phyloP scores from a whole-genome alignment of 177 flowering plant genomes.

The Tripterygium wilfordii region DNA sequence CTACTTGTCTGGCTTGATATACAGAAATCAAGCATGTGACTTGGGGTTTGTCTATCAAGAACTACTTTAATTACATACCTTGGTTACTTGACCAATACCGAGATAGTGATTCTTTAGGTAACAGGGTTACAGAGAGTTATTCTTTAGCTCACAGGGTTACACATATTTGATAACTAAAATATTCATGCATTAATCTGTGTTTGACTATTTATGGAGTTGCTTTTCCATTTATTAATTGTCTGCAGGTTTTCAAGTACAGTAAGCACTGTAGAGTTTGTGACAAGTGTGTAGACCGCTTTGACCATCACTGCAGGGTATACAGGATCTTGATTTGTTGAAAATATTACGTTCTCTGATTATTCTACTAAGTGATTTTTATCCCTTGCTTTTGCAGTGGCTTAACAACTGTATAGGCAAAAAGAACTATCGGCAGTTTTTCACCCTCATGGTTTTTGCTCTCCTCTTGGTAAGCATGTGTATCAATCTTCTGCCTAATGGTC shows the following conservation, averaged over 20 bases:
- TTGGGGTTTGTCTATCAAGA: no score
- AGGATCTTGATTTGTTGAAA: conserved; percentile 6
- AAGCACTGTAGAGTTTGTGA: conserved; percentile 99
- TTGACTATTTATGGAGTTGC: no score
- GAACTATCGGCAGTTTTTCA: conserved; percentile 87
- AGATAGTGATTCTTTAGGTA: no score
- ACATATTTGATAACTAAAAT: no score
- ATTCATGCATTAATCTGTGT: no score
- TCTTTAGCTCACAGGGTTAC: no score
- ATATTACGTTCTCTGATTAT: background rate
- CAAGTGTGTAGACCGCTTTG: conserved; percentile 92
- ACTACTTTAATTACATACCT: no score
- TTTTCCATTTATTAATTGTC: background rate
- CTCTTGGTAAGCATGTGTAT: conserved; percentile 69
- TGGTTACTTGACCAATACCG: no score
- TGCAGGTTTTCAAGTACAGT: conserved; percentile 95
- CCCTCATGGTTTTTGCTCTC: conserved; percentile 83
- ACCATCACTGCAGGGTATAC: conserved; percentile 98
- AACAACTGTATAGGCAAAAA: conserved; percentile 94
- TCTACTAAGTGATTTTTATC: conserved; percentile 14
- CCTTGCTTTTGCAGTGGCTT: conserved; percentile 71
- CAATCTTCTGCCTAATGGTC: conserved; percentile 6
- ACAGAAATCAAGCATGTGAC: no score
- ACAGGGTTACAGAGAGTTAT: no score
- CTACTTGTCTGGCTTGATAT: no score